These are phyloP conservation scores for Rhodomyrtus psidioides DNA, from an alignment of 441 rosid species.

Conservation along the genomic window DNA sequence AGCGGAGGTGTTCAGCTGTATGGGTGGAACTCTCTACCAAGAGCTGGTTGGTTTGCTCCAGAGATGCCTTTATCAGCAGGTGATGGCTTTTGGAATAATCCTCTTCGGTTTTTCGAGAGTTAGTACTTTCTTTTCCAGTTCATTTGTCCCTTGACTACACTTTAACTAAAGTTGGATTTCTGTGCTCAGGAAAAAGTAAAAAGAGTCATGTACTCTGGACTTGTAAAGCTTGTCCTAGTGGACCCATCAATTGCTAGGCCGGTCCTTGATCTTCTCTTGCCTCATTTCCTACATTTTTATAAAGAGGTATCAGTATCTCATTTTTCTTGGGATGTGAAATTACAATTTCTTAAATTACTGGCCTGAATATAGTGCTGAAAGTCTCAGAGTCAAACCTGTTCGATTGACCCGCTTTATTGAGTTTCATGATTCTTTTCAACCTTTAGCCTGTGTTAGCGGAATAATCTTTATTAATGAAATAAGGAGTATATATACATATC, in stretches of 20 bases:
- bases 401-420: background rate
- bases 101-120: background rate
- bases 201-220: constrained; percentile 55
- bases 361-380: background rate
- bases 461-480: too few relatives aligned
- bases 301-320: constrained; percentile 41
- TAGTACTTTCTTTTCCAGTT: background rate
- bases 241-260: constrained; percentile 50
- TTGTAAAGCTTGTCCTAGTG: constrained; percentile 57
- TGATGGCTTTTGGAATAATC: background rate
- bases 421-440: background rate
- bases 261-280: constrained; percentile 67
- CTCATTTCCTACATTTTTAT: constrained; percentile 60
- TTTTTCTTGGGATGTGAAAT: background rate
- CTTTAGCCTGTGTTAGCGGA: too few relatives aligned
- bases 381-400: background rate
- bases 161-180: constrained; percentile 12
- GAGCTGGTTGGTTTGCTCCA: constrained; percentile 70
- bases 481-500: too few relatives aligned
- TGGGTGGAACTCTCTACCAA: constrained; percentile 44
- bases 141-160: background rate
- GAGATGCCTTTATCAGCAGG: constrained; percentile 84
- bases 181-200: constrained; percentile 51
- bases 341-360: background rate
- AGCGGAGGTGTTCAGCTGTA: constrained; percentile 31